Evolutionary conservation across 1,284 basidiomycete species (phyloP).

Genomic region (Cutaneotrichosporon sp.): DNA sequence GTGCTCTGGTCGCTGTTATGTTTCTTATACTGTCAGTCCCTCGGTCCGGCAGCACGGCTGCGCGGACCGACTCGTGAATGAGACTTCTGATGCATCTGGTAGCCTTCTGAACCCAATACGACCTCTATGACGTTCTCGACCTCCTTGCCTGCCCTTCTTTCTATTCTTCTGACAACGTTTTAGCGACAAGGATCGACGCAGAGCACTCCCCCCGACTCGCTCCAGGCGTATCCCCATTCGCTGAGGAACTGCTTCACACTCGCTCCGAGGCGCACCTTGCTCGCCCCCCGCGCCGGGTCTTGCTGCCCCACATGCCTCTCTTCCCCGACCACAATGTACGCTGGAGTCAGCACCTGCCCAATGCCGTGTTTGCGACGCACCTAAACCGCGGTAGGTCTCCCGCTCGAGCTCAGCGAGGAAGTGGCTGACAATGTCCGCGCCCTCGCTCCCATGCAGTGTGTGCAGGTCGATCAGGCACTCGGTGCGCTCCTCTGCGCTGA

Average conservation of each 20-base stretch:
- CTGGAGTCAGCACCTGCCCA: slow-evolving; percentile 48
- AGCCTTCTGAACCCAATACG: too few relatives aligned
- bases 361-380: slow-evolving; percentile 50
- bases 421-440: slow-evolving; percentile 81
- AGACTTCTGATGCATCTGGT: too few relatives aligned
- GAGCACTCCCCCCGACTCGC: slow-evolving; percentile 80
- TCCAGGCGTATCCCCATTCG: slow-evolving; percentile 94
- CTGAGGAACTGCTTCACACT: slow-evolving; percentile 84
- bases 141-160: too few relatives aligned
- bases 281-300: slow-evolving; percentile 70
- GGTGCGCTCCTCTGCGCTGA: slow-evolving; percentile 72
- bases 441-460: slow-evolving; percentile 84
- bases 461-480: slow-evolving; percentile 78
- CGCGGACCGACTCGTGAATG: too few relatives aligned
- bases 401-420: slow-evolving; percentile 83
- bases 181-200: slow-evolving; percentile 63
- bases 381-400: slow-evolving; percentile 77
- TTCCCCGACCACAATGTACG: slow-evolving; percentile 85
- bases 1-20: too few relatives aligned
- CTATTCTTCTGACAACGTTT: neutral
- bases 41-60: too few relatives aligned
- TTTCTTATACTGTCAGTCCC: too few relatives aligned
- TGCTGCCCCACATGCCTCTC: slow-evolving; percentile 91
- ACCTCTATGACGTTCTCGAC: too few relatives aligned
- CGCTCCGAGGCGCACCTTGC: slow-evolving; percentile 70